Evolutionary conservation across 2,329 filamentous ascomycete genomes (phyloP).

Genomic region (Verticillium klebahnii): DNA sequence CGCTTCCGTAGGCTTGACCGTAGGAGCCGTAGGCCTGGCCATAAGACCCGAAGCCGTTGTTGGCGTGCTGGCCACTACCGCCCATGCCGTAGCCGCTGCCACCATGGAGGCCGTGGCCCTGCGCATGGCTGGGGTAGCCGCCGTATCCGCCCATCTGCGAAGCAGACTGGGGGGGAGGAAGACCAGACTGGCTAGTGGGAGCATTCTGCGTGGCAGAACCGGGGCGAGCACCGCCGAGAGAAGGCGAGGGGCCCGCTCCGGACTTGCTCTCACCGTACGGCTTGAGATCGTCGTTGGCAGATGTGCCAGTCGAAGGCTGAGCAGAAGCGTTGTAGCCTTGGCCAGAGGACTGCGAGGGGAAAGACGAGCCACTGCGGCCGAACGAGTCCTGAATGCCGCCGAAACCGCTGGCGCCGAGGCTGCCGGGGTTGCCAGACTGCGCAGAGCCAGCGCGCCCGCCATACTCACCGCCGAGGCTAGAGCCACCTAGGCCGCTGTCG

Average conservation of each 20-base stretch:
- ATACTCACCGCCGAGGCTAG: constrained; percentile 50
- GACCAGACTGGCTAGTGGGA: constrained; percentile 43
- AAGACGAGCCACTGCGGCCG: constrained; percentile 45
- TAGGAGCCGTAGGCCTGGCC: constrained; percentile 42
- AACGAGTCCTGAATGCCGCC: constrained; percentile 53
- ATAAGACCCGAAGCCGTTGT: constrained; percentile 50
- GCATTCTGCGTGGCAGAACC: constrained; percentile 53
- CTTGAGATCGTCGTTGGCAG: constrained; percentile 51
- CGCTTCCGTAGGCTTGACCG: constrained; percentile 29
- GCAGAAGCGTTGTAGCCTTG: constrained; percentile 49
- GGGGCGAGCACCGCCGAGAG: constrained; percentile 50
- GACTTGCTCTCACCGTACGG: constrained; percentile 54
- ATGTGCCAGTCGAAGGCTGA: constrained; percentile 37
- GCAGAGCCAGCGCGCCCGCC: constrained; percentile 43
- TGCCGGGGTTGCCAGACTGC: constrained; percentile 45
- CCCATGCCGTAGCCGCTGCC: constrained; percentile 52
- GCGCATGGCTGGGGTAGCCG: constrained; percentile 51
- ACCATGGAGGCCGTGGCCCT: constrained; percentile 49
- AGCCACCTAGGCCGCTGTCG: constrained; percentile 39
- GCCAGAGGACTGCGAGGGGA: constrained; percentile 43
- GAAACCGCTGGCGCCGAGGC: constrained; percentile 44
- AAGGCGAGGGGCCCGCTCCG: constrained; percentile 50
- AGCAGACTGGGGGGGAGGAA: constrained; percentile 50
- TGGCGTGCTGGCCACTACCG: constrained; percentile 47
- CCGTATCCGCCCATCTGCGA: constrained; percentile 53